Percentiles rank a stretch among this genome's conserved stretches.
These are phyloP conservation scores for Avicennia marina DNA, from an alignment of 257 asterid species.

Conservation along the genomic window DNA sequence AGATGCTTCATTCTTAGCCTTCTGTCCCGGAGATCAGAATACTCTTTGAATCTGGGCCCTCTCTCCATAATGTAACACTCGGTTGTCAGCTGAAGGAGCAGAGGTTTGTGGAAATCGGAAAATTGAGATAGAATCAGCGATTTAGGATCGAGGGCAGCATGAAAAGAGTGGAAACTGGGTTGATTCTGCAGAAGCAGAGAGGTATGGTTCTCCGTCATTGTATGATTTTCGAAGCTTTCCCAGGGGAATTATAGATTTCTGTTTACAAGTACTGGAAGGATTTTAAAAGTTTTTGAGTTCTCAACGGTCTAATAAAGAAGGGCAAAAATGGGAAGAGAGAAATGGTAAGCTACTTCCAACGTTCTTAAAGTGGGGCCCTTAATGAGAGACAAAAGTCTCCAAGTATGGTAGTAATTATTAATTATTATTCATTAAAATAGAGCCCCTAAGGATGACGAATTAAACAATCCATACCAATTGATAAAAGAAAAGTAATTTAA, in stretches of 20 bases:
- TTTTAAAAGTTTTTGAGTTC: constrained; percentile 26
- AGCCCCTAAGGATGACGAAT: too few relatives aligned
- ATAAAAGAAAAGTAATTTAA: too few relatives aligned
- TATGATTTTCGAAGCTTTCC: not conserved
- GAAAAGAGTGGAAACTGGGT: constrained; percentile 29
- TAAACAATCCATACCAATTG: too few relatives aligned
- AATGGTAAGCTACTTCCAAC: constrained; percentile 32
- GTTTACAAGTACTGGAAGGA: not conserved
- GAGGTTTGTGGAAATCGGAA: constrained; percentile 45
- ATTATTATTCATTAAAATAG: too few relatives aligned
- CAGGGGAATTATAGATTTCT: not conserved
- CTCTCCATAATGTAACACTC: constrained; percentile 53
- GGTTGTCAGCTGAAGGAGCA: constrained; percentile 43
- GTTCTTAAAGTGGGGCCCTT: constrained; percentile 53
- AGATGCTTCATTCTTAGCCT: constrained; percentile 37
- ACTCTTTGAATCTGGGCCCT: constrained; percentile 75
- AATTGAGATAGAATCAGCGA: constrained; percentile 60
- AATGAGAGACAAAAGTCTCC: not conserved
- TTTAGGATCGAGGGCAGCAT: constrained; percentile 55
- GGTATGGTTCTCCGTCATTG: constrained; percentile 51
- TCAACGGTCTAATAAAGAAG: constrained; percentile 67
- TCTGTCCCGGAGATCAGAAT: constrained; percentile 72
- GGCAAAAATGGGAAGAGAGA: constrained; percentile 6
- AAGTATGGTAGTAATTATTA: not conserved
- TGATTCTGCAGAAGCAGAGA: constrained; percentile 32